These are phyloP conservation scores for Rachicladosporium sp. DNA, from an alignment of 2,329 filamentous ascomycete species.

Conservation along the genomic window DNA sequence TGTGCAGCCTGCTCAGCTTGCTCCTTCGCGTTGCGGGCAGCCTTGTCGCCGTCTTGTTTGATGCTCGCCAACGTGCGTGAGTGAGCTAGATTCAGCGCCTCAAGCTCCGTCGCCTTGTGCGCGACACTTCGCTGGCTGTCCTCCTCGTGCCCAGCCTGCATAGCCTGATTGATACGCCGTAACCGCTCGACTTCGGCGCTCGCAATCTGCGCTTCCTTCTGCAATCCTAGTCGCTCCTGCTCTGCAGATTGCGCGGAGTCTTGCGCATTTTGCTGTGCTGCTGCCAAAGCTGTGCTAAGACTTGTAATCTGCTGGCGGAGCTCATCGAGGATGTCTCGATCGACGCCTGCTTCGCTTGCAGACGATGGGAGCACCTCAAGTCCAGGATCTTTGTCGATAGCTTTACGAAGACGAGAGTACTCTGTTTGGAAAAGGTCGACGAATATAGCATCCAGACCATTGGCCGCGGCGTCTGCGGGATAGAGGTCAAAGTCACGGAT, in stretches of 20 bases:
- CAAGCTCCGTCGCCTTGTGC: conserved; percentile 28
- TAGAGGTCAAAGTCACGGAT: conserved; percentile 79
- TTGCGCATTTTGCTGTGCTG: conserved; percentile 44
- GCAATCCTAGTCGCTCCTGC: conserved; percentile 21
- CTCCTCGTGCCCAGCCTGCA: conserved; percentile 58
- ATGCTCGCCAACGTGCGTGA: conserved; percentile 16
- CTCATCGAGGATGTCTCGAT: conserved; percentile 82
- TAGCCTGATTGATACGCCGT: conserved; percentile 55
- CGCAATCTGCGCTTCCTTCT: conserved; percentile 36
- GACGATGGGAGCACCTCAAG: conserved; percentile 71
- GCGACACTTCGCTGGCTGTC: conserved; percentile 33
- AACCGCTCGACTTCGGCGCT: conserved; percentile 39
- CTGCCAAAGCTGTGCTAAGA: conserved; percentile 49
- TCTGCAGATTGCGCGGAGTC: conserved; percentile 46
- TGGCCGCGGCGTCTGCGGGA: conserved; percentile 10
- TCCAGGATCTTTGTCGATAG: conserved; percentile 82
- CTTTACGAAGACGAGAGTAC: conserved; percentile 70
- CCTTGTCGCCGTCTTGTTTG: conserved; percentile 16
- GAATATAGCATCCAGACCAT: conserved; percentile 53
- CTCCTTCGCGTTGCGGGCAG: conserved; percentile 7
- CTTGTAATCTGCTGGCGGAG: conserved; percentile 66
- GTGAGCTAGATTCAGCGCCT: conserved; percentile 23
- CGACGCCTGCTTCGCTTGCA: conserved; percentile 81
- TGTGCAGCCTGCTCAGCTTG: conserved; percentile 11
- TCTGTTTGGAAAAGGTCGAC: conserved; percentile 95